Percentiles rank a stretch among this genome's conserved stretches.
Conservation (phyloP, 805 yeast genomes). For the Ogataea siamensis region DNA sequence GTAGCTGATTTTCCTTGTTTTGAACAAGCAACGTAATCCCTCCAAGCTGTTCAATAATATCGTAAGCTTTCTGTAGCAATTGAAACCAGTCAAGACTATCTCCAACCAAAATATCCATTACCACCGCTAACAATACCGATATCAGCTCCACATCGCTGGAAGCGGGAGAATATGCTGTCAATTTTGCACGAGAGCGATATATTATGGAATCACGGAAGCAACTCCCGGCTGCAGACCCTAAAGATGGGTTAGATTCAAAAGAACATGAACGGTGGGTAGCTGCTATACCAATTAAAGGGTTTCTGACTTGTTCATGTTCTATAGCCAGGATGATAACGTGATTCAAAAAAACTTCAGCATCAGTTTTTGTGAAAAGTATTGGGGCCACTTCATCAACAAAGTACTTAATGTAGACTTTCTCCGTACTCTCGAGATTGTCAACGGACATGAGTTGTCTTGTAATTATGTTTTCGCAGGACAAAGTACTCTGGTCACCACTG, state of each 20-base stretch:
- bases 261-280: conserved; percentile 27
- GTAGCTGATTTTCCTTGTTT: conserved; percentile 12
- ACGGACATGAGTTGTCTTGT: conserved; percentile 5
- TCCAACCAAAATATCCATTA: conserved; percentile 32
- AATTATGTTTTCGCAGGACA: background rate
- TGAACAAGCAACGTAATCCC: conserved; percentile 23
- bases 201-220: conserved; percentile 17
- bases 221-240: conserved; percentile 7
- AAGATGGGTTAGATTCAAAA: conserved; percentile 1
- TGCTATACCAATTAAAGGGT: conserved; percentile 30
- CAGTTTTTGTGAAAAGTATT: conserved; percentile 27
- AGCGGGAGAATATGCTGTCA: conserved; percentile 5
- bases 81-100: conserved; percentile 30
- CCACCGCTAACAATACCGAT: conserved; percentile 24
- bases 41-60: conserved; percentile 25
- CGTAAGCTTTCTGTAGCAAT: conserved; percentile 26
- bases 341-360: conserved; percentile 25
- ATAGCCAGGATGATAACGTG: conserved; percentile 28
- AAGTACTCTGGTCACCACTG: conserved; percentile 10
- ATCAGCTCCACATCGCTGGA: conserved; percentile 21
- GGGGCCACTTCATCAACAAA: conserved; percentile 29
- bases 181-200: conserved; percentile 19
- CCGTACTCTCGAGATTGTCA: conserved; percentile 16
- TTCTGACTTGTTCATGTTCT: conserved; percentile 19
- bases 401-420: conserved; percentile 26